phyloP scores from a whole-genome alignment of 2,329 filamentous ascomycete species.

The Monosporascus ibericus region DNA sequence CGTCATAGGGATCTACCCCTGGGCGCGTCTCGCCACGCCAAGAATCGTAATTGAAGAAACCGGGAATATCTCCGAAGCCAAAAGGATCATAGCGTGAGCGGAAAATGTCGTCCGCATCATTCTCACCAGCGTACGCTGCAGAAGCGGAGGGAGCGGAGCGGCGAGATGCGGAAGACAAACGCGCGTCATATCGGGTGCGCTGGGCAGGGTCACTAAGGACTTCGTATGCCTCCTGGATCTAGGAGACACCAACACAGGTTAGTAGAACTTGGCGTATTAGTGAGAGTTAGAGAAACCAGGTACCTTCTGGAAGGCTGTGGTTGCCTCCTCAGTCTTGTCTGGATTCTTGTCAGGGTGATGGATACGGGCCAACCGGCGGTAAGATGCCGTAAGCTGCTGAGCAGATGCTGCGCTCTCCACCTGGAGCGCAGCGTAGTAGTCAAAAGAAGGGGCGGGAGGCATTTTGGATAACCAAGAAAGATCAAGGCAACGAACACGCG shows the following conservation, averaged over 20 bases:
- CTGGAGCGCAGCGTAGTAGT: conserved; percentile 20
- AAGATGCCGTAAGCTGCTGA: conserved; percentile 16
- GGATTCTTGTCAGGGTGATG: conserved; percentile 24
- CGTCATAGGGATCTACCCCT: not conserved
- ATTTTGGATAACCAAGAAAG: conserved; percentile 2
- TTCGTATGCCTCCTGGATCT: conserved; percentile 21
- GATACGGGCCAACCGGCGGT: conserved; percentile 15
- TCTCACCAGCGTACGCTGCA: not conserved
- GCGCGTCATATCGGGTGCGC: conserved; percentile 15
- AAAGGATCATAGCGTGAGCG: not conserved
- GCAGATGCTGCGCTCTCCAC: conserved; percentile 13
- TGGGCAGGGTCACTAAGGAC: conserved; percentile 13
- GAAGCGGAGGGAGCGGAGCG: not conserved
- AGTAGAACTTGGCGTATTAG: not conserved
- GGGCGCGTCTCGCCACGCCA: not conserved
- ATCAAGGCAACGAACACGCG: too few species aligned
- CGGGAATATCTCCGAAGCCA: not conserved
- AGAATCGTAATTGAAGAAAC: too few species aligned
- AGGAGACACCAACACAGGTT: not conserved
- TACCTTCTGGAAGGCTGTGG: conserved; percentile 19
- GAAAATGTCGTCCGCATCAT: not conserved
- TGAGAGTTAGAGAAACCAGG: not conserved
- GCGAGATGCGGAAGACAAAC: not conserved
- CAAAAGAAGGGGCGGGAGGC: conserved; percentile 6
- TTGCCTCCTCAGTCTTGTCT: conserved; percentile 12